Evolutionary conservation across 257 asterid species (phyloP).

Genomic region (Cinchona pubescens): DNA sequence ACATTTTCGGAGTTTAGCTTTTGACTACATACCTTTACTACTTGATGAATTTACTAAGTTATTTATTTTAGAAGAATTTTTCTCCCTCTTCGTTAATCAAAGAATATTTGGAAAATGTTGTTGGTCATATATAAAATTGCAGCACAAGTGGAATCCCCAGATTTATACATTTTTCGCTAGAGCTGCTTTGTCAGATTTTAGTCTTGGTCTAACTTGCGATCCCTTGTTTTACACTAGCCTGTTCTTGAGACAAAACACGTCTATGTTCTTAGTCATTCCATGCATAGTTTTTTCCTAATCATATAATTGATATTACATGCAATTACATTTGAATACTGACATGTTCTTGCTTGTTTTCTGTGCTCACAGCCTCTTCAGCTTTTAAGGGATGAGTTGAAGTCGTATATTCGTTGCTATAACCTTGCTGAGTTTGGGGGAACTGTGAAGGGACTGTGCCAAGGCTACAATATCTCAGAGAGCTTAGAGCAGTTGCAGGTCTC

Average conservation of each 20-base stretch:
- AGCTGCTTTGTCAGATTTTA: neutral
- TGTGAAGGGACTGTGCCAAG: conserved; percentile 57
- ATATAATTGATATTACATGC: neutral
- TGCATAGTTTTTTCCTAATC: too few relatives aligned
- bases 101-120: neutral
- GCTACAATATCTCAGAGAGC: conserved; percentile 59
- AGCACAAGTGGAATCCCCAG: neutral
- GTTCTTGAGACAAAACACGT: neutral
- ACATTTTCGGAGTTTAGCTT: neutral
- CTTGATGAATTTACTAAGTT: neutral
- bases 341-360: neutral
- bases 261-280: neutral
- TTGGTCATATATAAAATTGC: neutral
- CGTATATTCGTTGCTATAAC: conserved; percentile 52
- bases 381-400: conserved; percentile 68
- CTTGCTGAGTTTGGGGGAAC: conserved; percentile 52
- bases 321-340: neutral
- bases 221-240: neutral
- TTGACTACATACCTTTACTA: too few relatives aligned
- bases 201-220: neutral
- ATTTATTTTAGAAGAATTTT: neutral
- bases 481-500: conserved; percentile 54
- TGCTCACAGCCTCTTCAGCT: conserved; percentile 62
- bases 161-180: neutral
- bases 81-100: neutral